Evolutionary conservation across 192 early-diverging fungal species (phyloP).

Genomic region (Mortierella claussenii): DNA sequence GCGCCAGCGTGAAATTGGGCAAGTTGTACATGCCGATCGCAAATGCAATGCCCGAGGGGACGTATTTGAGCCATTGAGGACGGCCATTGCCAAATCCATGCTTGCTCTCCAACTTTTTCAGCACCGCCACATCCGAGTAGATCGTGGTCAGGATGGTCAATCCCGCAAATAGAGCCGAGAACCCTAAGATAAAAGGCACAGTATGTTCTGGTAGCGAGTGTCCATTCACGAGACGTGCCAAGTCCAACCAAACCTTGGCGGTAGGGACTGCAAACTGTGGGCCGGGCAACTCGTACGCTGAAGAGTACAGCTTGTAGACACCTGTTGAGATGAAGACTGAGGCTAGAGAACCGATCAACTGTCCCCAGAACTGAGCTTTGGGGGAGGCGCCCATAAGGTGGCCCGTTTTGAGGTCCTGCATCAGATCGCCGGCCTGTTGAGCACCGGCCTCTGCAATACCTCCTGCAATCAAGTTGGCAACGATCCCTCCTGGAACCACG

Average conservation of each 20-base stretch:
- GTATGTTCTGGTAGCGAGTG: constrained; percentile 75
- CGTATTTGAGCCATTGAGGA: constrained; percentile 57
- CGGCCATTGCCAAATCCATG: constrained; percentile 24
- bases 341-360: constrained; percentile 81
- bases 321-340: constrained; percentile 76
- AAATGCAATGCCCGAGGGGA: constrained; percentile 82
- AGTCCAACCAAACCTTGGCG: constrained; percentile 82
- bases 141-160: constrained; percentile 52
- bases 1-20: constrained; percentile 78
- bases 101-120: constrained; percentile 15
- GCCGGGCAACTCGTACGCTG: constrained; percentile 76
- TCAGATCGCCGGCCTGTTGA: constrained; percentile 59
- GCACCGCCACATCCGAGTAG: constrained; percentile 35
- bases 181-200: constrained; percentile 65
- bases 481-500: constrained; percentile 74
- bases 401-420: constrained; percentile 89
- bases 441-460: constrained; percentile 79
- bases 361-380: constrained; percentile 85
- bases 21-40: constrained; percentile 85
- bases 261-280: constrained; percentile 77
- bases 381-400: constrained; percentile 85
- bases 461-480: constrained; percentile 82
- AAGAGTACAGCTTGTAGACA: constrained; percentile 76
- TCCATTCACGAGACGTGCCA: constrained; percentile 81
- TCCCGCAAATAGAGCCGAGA: constrained; percentile 65